phyloP scores from a whole-genome alignment of 83 land plant species.

The Diphasiastrum complanatum region DNA sequence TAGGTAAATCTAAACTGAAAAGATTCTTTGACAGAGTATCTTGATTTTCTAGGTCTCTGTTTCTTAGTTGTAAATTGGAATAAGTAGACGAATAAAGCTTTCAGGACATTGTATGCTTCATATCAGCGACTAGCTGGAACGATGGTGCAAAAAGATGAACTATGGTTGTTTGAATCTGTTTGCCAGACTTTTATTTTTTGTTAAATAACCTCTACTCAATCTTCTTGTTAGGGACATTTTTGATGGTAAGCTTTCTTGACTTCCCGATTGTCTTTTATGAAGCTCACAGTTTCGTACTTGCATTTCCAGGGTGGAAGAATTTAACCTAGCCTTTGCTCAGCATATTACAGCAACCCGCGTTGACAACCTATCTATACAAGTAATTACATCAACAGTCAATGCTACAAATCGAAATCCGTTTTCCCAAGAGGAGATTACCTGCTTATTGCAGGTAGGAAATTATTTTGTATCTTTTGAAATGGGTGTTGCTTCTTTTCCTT shows the following conservation, averaged over 20 bases:
- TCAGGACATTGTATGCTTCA: no score
- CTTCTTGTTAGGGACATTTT: not conserved
- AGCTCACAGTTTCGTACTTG: no score
- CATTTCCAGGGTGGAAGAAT: constrained; percentile 50
- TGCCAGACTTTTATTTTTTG: constrained; percentile 5
- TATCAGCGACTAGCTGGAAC: no score
- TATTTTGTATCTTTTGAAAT: not conserved
- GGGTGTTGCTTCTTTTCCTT: constrained; percentile 3
- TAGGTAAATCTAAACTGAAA: no score
- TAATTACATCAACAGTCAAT: constrained; percentile 53
- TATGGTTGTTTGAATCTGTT: not conserved
- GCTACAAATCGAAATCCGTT: constrained; percentile 44
- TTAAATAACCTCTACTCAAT: not conserved
- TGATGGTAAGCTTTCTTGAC: not conserved
- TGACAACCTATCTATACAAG: constrained; percentile 47
- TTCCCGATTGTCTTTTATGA: not conserved
- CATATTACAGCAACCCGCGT: constrained; percentile 52
- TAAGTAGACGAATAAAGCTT: no score
- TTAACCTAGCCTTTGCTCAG: constrained; percentile 50
- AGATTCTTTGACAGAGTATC: no score
- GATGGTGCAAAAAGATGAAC: not conserved
- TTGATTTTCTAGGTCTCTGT: no score
- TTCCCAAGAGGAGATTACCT: constrained; percentile 43
- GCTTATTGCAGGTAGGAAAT: constrained; percentile 55
- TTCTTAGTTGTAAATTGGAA: no score